Conservation (phyloP, 202 grass and related monocot genomes). For the Hordeum pubiflorum region DNA sequence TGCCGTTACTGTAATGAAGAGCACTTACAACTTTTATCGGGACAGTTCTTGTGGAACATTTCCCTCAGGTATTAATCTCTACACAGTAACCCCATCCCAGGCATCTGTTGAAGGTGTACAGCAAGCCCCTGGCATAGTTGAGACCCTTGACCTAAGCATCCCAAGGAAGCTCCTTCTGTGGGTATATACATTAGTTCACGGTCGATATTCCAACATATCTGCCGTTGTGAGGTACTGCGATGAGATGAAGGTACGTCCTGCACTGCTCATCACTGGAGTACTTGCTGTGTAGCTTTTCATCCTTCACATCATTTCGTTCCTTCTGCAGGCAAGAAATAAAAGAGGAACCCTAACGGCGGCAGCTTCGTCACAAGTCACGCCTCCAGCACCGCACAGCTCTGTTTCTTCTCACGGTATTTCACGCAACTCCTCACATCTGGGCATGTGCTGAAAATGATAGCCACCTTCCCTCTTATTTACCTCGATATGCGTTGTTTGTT, state of each 20-base stretch:
- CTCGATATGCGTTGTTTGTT: not conserved
- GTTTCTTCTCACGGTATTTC: conserved; percentile 28
- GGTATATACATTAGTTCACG: conserved; percentile 80
- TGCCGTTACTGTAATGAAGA: conserved; percentile 77
- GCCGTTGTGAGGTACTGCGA: conserved; percentile 83
- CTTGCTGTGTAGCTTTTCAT: not conserved
- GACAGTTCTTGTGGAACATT: conserved; percentile 78
- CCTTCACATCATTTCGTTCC: not conserved
- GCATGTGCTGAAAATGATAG: not conserved
- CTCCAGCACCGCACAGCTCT: conserved; percentile 9
- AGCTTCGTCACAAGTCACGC: conserved; percentile 27
- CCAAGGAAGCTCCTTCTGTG: conserved; percentile 94
- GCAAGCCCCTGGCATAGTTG: conserved; percentile 38
- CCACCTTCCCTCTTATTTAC: not conserved
- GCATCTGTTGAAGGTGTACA: conserved; percentile 36
- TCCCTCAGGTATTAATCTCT: conserved; percentile 76
- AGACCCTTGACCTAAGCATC: conserved; percentile 68
- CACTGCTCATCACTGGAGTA: not conserved
- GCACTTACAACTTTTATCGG: conserved; percentile 85
- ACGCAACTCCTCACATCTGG: not conserved
- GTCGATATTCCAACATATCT: conserved; percentile 76
- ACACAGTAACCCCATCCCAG: conserved; percentile 46
- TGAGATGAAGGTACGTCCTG: conserved; percentile 65
- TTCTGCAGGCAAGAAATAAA: conserved; percentile 55
- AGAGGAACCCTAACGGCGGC: conserved; percentile 28